A percentile compares a stretch with the other conserved stretches of the same genome.
Evolutionary conservation across 2,329 filamentous ascomycete species (phyloP).

Genomic region (Fusarium phyllophilum): DNA sequence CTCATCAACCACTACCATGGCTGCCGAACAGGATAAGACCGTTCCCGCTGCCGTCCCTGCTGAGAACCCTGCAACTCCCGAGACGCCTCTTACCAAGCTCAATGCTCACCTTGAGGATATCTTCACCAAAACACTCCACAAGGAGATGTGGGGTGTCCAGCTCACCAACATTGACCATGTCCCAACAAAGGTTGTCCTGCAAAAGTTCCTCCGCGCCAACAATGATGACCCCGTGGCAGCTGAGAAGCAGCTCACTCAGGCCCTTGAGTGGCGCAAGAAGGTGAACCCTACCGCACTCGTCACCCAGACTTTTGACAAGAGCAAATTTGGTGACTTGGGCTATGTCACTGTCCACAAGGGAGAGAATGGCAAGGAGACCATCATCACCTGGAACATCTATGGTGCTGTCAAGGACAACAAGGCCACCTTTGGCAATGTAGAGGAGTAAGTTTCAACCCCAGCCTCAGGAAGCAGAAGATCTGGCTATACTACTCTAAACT

Average conservation of each 20-base stretch:
- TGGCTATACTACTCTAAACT: background rate
- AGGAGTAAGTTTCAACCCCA: constrained; percentile 69
- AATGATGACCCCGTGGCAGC: constrained; percentile 78
- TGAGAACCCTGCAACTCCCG: constrained; percentile 26
- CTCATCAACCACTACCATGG: constrained; percentile 39
- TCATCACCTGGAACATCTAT: constrained; percentile 95
- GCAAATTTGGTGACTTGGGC: constrained; percentile 81
- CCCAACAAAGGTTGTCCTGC: constrained; percentile 83
- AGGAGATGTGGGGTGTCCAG: constrained; percentile 88
- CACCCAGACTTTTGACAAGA: constrained; percentile 69
- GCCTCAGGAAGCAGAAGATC: background rate
- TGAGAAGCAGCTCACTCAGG: constrained; percentile 79
- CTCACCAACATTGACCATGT: constrained; percentile 69
- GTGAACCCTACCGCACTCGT: constrained; percentile 76
- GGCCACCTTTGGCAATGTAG: constrained; percentile 83
- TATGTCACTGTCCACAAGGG: constrained; percentile 79
- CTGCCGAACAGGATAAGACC: constrained; percentile 45
- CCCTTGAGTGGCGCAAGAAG: constrained; percentile 84
- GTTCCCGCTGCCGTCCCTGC: constrained; percentile 13
- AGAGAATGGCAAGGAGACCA: constrained; percentile 63
- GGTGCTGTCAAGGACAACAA: constrained; percentile 85
- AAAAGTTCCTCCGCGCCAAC: constrained; percentile 95
- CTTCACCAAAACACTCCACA: constrained; percentile 66
- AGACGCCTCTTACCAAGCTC: constrained; percentile 63
- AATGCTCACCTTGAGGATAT: constrained; percentile 68